These are phyloP conservation scores for Claviceps sp. DNA, from an alignment of 2,329 filamentous ascomycete species.

Conservation along the genomic window DNA sequence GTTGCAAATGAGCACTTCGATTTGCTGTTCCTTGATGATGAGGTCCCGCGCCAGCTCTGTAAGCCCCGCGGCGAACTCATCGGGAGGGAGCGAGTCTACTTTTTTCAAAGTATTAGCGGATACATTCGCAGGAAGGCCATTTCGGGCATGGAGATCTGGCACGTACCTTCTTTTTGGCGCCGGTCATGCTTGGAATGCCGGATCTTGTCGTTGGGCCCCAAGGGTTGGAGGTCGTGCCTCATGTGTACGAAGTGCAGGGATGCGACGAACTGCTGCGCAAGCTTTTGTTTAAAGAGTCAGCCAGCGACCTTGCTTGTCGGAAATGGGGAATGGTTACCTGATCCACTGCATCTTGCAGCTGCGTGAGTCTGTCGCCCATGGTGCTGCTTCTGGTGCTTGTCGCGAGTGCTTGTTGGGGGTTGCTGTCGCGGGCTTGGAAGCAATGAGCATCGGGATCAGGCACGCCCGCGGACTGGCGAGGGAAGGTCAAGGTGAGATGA, in stretches of 20 bases:
- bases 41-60: conserved; percentile 64
- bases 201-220: conserved; percentile 44
- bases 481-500: neutral
- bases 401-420: neutral
- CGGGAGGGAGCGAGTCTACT: conserved; percentile 49
- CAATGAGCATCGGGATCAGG: neutral
- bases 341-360: conserved; percentile 75
- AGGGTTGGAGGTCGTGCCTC: conserved; percentile 52
- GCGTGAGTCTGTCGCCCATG: conserved; percentile 68
- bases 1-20: conserved; percentile 61
- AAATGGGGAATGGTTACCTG: conserved; percentile 37
- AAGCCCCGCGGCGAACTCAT: conserved; percentile 54
- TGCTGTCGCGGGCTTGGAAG: neutral
- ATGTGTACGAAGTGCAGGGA: conserved; percentile 52
- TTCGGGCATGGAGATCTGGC: neutral
- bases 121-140: neutral
- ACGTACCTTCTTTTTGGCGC: conserved; percentile 35
- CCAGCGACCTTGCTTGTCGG: neutral
- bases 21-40: conserved; percentile 70
- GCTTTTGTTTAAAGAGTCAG: conserved; percentile 25
- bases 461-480: neutral
- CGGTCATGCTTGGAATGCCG: conserved; percentile 43
- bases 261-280: conserved; percentile 56
- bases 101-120: neutral
- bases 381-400: conserved; percentile 7